Evolutionary conservation across 306 rosid genomes (phyloP).

Genomic region (Sophora flavescens): DNA sequence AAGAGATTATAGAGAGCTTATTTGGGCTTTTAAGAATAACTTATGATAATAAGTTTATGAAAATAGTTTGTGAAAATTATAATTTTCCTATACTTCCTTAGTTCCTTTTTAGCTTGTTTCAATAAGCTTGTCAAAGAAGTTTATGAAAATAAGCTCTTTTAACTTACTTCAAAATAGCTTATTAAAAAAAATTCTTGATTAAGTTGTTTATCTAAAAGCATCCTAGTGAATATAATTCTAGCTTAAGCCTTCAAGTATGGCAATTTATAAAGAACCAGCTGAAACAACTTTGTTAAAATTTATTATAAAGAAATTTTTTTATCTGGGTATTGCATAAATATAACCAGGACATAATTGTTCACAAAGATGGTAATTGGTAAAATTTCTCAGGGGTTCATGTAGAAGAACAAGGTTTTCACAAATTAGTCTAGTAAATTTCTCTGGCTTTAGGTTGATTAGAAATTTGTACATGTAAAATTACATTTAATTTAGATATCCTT

Average conservation of each 20-base stretch:
- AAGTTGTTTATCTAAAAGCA: too few species aligned
- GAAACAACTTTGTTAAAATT: not conserved
- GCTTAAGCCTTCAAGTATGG: constrained; percentile 2
- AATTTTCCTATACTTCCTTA: too few species aligned
- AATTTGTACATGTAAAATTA: not conserved
- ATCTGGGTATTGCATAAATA: not conserved
- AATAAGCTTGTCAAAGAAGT: too few species aligned
- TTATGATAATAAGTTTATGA: too few species aligned
- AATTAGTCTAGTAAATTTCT: constrained; percentile 36
- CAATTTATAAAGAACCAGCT: constrained; percentile 1
- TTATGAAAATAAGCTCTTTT: too few species aligned
- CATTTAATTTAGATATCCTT: not conserved
- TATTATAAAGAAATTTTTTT: not conserved
- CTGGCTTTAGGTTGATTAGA: constrained; percentile 13
- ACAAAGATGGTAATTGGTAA: not conserved
- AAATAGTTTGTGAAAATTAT: too few species aligned
- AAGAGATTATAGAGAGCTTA: too few species aligned
- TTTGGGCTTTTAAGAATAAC: too few species aligned
- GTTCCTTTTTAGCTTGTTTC: too few species aligned
- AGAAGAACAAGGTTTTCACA: constrained; percentile 24
- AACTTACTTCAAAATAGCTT: too few species aligned
- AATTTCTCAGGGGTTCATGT: not conserved
- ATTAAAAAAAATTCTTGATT: too few species aligned
- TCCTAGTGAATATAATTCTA: constrained; percentile 22
- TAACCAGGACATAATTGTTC: not conserved